Evolutionary conservation across 2,329 filamentous ascomycete species (phyloP).

Genomic region (Colletotrichum aenigma): DNA sequence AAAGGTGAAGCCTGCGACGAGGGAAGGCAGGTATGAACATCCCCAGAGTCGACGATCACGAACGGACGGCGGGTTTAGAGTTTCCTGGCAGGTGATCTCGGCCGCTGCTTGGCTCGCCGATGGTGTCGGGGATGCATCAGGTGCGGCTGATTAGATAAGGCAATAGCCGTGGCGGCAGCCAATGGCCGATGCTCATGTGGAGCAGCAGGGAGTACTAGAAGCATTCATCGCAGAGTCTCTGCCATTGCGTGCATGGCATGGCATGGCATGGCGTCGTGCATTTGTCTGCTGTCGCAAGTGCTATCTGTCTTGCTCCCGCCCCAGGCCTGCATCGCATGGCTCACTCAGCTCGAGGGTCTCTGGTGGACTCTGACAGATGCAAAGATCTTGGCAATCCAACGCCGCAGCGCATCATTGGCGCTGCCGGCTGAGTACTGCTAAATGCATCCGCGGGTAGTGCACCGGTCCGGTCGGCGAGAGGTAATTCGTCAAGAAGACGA

Average conservation of each 20-base stretch:
- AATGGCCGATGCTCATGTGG: not conserved
- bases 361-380: not conserved
- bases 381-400: not conserved
- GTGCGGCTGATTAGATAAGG: slow-evolving; percentile 14
- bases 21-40: not conserved
- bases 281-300: not conserved
- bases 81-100: slow-evolving; percentile 4
- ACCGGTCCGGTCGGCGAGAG: not conserved
- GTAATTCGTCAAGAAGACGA: not conserved
- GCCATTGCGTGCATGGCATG: not conserved
- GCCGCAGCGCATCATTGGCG: not conserved
- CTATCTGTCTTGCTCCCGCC: not conserved
- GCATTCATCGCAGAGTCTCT: not conserved
- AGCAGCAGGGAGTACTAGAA: not conserved
- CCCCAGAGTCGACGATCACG: not conserved
- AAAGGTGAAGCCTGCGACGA: not conserved
- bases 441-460: not conserved
- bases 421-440: not conserved
- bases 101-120: slow-evolving; percentile 1
- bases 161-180: not conserved
- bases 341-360: not conserved
- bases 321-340: not conserved
- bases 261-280: not conserved
- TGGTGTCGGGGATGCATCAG: not conserved
- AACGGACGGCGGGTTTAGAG: not conserved